A percentile compares a stretch with the other conserved stretches of the same genome.
Evolutionary conservation across 2,329 filamentous ascomycete genomes (phyloP).

Genomic region (Cladosporium sp.): DNA sequence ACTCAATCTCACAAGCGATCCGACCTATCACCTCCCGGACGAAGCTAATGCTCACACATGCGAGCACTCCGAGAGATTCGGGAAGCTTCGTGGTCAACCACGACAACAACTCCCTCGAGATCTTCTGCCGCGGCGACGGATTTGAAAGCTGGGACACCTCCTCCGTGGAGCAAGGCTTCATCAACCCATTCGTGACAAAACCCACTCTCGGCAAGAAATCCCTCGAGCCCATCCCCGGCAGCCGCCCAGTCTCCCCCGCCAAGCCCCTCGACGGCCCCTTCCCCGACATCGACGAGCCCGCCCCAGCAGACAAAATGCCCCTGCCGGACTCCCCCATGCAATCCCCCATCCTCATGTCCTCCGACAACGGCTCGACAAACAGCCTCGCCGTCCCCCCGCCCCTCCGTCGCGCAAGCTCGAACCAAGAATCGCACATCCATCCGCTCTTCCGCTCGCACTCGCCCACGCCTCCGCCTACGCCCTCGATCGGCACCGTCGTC

Average conservation of each 20-base stretch:
- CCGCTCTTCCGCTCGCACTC: constrained; percentile 70
- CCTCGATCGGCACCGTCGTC: constrained; percentile 65
- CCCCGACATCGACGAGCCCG: constrained; percentile 15
- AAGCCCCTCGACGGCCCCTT: constrained; percentile 51
- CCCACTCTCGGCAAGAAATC: constrained; percentile 38
- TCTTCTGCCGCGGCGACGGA: constrained; percentile 45
- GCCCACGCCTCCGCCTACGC: constrained; percentile 56
- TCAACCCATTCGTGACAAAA: constrained; percentile 46
- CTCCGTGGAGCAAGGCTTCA: constrained; percentile 56
- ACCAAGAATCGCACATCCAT: constrained; percentile 64
- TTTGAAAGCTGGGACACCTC: constrained; percentile 75
- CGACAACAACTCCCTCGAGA: constrained; percentile 29
- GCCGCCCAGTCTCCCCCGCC: constrained; percentile 59
- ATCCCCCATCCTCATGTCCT: constrained; percentile 1
- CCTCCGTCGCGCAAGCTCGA: constrained; percentile 4
- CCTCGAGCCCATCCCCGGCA: constrained; percentile 66
- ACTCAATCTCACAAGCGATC: constrained; percentile 28
- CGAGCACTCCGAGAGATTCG: constrained; percentile 42
- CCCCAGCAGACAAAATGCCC: constrained; percentile 10
- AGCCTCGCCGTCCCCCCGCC: background rate
- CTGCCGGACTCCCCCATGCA: constrained; percentile 15
- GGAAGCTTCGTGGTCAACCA: constrained; percentile 24
- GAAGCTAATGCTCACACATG: constrained; percentile 46
- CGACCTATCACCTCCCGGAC: constrained; percentile 54
- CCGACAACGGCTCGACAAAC: background rate